Evolutionary conservation across 2,329 filamentous ascomycete species (phyloP), one percentile per base, ranked within the genome.

Genomic region (Pseudogymnoascus sp.): DNA sequence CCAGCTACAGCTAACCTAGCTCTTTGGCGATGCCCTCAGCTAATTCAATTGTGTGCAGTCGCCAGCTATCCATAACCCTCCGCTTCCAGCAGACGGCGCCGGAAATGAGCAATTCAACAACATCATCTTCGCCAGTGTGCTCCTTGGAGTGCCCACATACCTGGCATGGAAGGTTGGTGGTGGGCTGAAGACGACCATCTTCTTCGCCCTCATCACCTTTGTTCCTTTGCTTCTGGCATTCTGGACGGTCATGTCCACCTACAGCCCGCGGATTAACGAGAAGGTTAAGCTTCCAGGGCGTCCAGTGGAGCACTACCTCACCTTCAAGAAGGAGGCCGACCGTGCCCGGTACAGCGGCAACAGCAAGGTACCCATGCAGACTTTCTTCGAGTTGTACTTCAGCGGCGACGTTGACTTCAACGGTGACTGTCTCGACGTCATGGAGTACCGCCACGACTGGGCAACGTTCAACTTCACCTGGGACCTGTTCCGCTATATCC

Each of bases 381-480:
- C 67, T 5, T 72, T 74, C 25, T 64, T 65, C 1, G 71, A 74
- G 62, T 70, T 70, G 66, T 75, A 73, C 59, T 66, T 75, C 36
- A 67, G 71, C 38, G 71, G 72, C n/a, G 21, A 63, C 23, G 72
- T 74, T 12, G 69, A 72, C n/a, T 75, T 74, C 65, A 74, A 74
- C 14, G 73, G 72, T 14, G 73, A 74, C 25, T 62, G 61, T n/a
- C 67, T 74, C 10, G 73, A 75, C n/a, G 59, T 71, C 18, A 40
- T 75, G 62, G 73, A 75, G 62, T 73, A 72, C 62, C 69, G 72
- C 4, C 71, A 75, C 64, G 73, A 74, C 46, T 75, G 73, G 73
- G 70, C 72, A 11, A 69, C 64, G 25, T 74, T 74, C 60, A 46
- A 62, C 21, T 73, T 75, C 62, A 72, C 73, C 46, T 65, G 64